phyloP scores from a whole-genome alignment of 306 rosid species.

The Cicer chorassanicum region DNA sequence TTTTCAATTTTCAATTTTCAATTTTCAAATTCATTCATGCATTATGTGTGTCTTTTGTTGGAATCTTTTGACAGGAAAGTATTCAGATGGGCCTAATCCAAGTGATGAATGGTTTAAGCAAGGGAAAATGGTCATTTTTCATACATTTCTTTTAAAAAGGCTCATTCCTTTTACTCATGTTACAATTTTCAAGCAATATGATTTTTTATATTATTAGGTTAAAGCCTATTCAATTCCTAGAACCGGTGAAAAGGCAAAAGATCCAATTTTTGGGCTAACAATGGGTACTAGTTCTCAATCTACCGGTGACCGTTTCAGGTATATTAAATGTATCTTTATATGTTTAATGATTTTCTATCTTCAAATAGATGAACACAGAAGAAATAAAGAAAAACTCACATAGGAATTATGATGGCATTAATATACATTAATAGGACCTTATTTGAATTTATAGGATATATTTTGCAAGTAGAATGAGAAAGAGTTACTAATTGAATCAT shows the following conservation, averaged over 20 bases:
- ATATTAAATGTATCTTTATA: conserved; percentile 12
- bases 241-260: conserved; percentile 80
- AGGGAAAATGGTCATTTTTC: conserved; percentile 61
- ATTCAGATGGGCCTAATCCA: conserved; percentile 80
- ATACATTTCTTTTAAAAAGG: background rate
- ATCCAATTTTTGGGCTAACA: conserved; percentile 82
- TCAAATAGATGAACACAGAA: background rate
- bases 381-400: background rate
- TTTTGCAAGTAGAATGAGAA: too few species aligned
- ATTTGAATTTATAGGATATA: too few species aligned
- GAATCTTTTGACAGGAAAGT: conserved; percentile 64
- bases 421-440: too few species aligned
- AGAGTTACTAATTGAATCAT: conserved; percentile 49
- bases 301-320: conserved; percentile 71
- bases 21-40: too few species aligned
- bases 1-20: too few species aligned
- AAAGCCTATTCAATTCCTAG: conserved; percentile 67
- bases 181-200: conserved; percentile 24
- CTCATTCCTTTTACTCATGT: background rate
- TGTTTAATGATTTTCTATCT: conserved; percentile 31
- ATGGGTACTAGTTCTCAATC: conserved; percentile 82
- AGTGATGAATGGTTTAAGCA: conserved; percentile 91
- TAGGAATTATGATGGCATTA: background rate
- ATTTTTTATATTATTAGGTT: conserved; percentile 55
- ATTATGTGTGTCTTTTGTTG: background rate